Evolutionary conservation across 306 rosid species (phyloP).

Genomic region (Vigna radiata): DNA sequence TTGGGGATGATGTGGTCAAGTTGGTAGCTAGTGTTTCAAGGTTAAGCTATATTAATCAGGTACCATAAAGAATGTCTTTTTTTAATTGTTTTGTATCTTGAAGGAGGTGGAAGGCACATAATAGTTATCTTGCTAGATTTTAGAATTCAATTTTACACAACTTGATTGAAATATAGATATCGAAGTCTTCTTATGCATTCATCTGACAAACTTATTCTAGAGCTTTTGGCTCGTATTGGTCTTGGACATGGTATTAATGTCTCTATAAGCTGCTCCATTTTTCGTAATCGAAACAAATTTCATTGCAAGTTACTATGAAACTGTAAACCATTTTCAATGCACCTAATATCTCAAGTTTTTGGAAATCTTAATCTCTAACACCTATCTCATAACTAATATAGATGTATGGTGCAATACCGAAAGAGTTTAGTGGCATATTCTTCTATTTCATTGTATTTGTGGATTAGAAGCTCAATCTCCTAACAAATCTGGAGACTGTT

Average conservation of each 20-base stretch:
- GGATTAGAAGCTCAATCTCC: constrained; percentile 27
- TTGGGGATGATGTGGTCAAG: constrained; percentile 85
- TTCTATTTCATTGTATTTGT: constrained; percentile 17
- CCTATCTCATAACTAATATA: neutral
- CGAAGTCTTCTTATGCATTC: neutral
- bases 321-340: constrained; percentile 6
- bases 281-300: constrained; percentile 23
- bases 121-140: constrained; percentile 30
- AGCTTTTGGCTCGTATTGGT: constrained; percentile 20
- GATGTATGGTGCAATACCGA: neutral
- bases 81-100: constrained; percentile 36
- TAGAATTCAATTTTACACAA: constrained; percentile 31
- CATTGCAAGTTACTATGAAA: neutral
- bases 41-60: constrained; percentile 94
- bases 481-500: constrained; percentile 6
- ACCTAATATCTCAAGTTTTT: constrained; percentile 8
- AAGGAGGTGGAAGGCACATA: constrained; percentile 29
- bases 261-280: constrained; percentile 9
- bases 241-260: neutral
- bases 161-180: neutral
- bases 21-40: constrained; percentile 94
- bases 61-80: constrained; percentile 43
- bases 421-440: constrained; percentile 20
- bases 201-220: neutral
- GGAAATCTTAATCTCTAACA: neutral